Evolutionary conservation across 768 basidiomycete species (phyloP).

Genomic region (Termitomyces sp.): DNA sequence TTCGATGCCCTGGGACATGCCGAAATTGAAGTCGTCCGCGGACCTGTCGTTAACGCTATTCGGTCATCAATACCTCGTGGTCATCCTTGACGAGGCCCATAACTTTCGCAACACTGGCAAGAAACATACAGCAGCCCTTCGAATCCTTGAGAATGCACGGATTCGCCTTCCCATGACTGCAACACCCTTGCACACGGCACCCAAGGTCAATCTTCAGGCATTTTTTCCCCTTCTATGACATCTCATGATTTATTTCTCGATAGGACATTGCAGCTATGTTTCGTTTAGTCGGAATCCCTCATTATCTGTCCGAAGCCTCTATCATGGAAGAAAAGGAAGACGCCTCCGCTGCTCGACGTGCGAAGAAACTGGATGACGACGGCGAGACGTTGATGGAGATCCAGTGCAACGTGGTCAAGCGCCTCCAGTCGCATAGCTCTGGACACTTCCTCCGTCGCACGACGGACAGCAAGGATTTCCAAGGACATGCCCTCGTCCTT

Average conservation of each 20-base stretch:
- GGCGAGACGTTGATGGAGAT: not conserved
- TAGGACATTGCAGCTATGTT: slow-evolving; percentile 25
- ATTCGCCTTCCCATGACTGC: slow-evolving; percentile 17
- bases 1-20: slow-evolving; percentile 15
- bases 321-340: slow-evolving; percentile 19
- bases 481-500: not conserved
- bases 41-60: slow-evolving; percentile 10
- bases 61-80: slow-evolving; percentile 12
- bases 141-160: slow-evolving; percentile 4
- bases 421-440: slow-evolving; percentile 2
- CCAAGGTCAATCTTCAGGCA: slow-evolving; percentile 13
- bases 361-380: slow-evolving; percentile 13
- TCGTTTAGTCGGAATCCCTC: slow-evolving; percentile 19
- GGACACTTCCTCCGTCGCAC: slow-evolving; percentile 10
- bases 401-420: not conserved
- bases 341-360: not conserved
- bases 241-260: not conserved
- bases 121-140: slow-evolving; percentile 11
- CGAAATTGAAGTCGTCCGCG: not conserved
- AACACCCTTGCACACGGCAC: slow-evolving; percentile 20
- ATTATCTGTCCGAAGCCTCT: slow-evolving; percentile 18
- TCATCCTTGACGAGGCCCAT: slow-evolving; percentile 21
- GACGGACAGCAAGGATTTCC: not conserved
- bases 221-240: not conserved
- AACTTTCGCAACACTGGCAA: slow-evolving; percentile 15